Evolutionary conservation across 208 protist species (phyloP).

Genomic region (Trypanosoma rangeli): DNA sequence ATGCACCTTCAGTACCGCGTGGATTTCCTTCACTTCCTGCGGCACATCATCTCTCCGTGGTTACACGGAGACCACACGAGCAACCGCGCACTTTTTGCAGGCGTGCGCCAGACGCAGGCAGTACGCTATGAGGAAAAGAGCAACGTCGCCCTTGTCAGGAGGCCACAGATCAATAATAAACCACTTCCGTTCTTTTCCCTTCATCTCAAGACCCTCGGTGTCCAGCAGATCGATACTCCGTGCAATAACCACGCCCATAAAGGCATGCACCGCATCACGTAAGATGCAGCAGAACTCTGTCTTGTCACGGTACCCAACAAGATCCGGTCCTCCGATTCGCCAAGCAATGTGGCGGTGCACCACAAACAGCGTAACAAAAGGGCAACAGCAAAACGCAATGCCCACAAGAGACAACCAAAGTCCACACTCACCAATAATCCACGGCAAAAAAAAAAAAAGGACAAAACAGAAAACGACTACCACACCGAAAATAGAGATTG

Average conservation of each 20-base stretch:
- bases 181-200: conserved; percentile 15
- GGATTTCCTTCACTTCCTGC: conserved; percentile 10
- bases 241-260: conserved; percentile 21
- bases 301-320: conserved; percentile 13
- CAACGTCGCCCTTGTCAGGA: conserved; percentile 10
- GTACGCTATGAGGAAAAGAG: conserved; percentile 16
- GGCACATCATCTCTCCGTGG: background rate
- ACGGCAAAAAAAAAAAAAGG: conserved; percentile 31
- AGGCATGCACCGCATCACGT: conserved; percentile 14
- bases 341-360: conserved; percentile 15
- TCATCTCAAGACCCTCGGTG: conserved; percentile 8
- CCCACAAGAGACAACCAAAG: conserved; percentile 23
- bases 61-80: conserved; percentile 15
- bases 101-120: background rate
- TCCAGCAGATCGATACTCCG: conserved; percentile 24
- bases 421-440: conserved; percentile 34
- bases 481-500: conserved; percentile 30
- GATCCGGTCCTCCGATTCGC: conserved; percentile 3
- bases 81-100: background rate
- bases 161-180: conserved; percentile 25
- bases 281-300: conserved; percentile 21
- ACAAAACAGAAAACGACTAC: conserved; percentile 2
- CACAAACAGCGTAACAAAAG: conserved; percentile 29
- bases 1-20: conserved; percentile 1
- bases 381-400: conserved; percentile 30